Evolutionary conservation across 2,329 filamentous ascomycete species (phyloP), one percentile per base, ranked within the genome.

Genomic region (Magnaporthales sp.): DNA sequence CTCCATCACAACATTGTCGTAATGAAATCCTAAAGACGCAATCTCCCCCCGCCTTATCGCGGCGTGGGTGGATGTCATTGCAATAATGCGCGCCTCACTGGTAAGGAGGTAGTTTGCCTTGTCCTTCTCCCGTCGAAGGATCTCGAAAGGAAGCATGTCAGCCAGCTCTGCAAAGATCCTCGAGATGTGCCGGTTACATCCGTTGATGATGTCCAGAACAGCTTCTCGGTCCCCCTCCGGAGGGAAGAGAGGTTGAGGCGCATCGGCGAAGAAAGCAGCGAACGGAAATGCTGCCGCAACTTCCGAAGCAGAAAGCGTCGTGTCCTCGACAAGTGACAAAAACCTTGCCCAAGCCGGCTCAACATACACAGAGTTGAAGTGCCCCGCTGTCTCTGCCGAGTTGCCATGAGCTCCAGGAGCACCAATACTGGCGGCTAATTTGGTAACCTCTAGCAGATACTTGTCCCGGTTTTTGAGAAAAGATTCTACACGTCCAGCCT

Each of bases 61-160:
- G 4, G 95, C 96, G 77, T 99, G 95, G 0, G 96, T 99, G 4
- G 93, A 96, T 22, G 95, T 99, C 96, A 99, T 99, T 67, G 95
- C 96, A 70, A 99, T 90, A 69, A 99, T 95, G 46, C 95, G 89
- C n/a, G 96, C 96, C 78, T 98, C 94, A 73, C 93, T 97, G 6
- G 93, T 90, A 38, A 99, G 85, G 6, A 99, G 86, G 74, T 99
- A 99, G 76, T 98, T 98, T 65, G 93, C 91, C 79, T 96, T 97
- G 75, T 99, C 95, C 46, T 91, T 89, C 70, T 93, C 91, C 66
- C 90, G 89, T 65, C 93, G 88, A 67, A 99, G 80, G 64, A 99
- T 93, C 79, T 99, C 95, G 74, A 99, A 99, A 0, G 95, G 96
- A 71, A 93, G 86, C 62, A 96, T 94, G 74, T 98, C 93, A 70